Evolutionary conservation across 768 basidiomycete genomes (phyloP), one percentile per base, ranked within the genome.

Genomic region (Lanmaoa pseudosensibilis): DNA sequence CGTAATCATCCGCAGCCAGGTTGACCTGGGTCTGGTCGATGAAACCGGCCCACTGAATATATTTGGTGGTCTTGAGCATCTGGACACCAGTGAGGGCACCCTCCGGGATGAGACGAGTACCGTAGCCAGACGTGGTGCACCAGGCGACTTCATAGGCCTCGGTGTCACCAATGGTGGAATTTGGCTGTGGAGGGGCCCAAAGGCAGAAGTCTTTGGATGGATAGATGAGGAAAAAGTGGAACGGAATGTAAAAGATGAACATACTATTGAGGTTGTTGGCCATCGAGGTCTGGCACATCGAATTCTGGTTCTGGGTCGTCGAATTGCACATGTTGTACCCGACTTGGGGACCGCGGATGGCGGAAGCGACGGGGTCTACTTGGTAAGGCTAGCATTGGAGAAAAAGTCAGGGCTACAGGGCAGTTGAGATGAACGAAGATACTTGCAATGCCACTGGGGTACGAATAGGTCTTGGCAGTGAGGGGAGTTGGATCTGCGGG

Each of bases 241-340:
- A 4, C 9, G 19, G 44, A 19, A 27, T 7, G 30, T 6, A 5
- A n/a, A 37, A 23, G 6, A n/a, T 13, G 13, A 2, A 47, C 55
- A 10, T 30, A 72, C 83, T 77, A 4, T 61, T 62, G 3, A 81
- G 77, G 57, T 65, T 77, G 82, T 90, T 90, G 39, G 86, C 68
- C 64, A 83, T 79, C 12, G 75, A 73, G 1, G 88, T 92, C 71
- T 92, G 90, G 67, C 90, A 92, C 9, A 78, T 60, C 0, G 89
- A 87, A 4, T 75, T 50, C 58, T 81, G 82, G 71, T 77, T 80
- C 57, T 84, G 77, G 1, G 88, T 89, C 33, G 85, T 83, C 2
- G 83, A 80, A 73, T 88, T 90, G 64, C 87, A 89, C 3, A 73
- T 61, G 68, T 87, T 88, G 77, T 84, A 88, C 6, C 88, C 88